Conservation (phyloP, 208 protist genomes). For the Acanthamoeba triangularis region DNA sequence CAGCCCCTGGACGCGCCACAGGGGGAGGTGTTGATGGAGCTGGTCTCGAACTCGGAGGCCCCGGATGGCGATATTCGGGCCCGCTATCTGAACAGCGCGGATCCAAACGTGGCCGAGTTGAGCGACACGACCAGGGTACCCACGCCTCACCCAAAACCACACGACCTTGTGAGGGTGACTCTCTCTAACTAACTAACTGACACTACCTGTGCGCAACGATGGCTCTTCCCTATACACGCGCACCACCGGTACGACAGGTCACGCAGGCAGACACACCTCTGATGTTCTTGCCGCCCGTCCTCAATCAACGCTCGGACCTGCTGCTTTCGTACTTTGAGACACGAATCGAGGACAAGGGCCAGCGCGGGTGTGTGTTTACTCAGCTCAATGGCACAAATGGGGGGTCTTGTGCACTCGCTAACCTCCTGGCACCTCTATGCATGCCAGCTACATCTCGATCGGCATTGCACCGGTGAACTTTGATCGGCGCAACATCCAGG, state of each 20-base stretch:
- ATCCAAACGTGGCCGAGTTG: not conserved
- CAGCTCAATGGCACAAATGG: too few relatives aligned
- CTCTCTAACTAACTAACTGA: not conserved
- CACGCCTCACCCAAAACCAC: not conserved
- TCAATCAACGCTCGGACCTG: not conserved
- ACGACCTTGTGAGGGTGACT: not conserved
- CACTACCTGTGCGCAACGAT: not conserved
- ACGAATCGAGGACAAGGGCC: constrained; percentile 5
- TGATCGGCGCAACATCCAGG: constrained; percentile 19
- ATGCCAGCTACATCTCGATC: not conserved
- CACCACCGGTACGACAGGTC: not conserved
- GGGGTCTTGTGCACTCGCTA: not conserved
- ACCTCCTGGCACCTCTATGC: not conserved
- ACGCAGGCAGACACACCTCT: not conserved
- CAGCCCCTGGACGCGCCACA: not conserved
- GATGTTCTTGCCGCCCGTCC: not conserved
- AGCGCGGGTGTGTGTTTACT: too few relatives aligned
- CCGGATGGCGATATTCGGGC: not conserved
- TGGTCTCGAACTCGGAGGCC: not conserved
- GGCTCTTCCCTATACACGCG: not conserved
- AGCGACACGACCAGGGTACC: not conserved
- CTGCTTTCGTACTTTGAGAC: constrained; percentile 17
- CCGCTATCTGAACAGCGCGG: not conserved
- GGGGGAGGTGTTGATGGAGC: not conserved
- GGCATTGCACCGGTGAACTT: constrained; percentile 7